Conservation (phyloP, 306 rosid species). For the Comarum palustre region DNA sequence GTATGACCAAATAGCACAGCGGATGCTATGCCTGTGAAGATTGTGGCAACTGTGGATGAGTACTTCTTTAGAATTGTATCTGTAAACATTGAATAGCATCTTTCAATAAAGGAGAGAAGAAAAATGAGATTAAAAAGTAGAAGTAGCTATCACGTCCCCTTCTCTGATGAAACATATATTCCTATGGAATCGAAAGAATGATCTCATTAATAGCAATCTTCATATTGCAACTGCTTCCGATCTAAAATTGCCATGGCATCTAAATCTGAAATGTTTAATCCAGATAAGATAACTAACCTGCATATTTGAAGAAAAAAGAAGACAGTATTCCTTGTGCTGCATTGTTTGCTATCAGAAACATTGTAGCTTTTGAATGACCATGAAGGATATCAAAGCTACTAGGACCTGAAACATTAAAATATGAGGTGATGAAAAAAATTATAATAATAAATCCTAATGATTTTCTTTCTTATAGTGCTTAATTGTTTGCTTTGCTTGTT, state of each 20-base stretch:
- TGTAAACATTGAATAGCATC: slow-evolving; percentile 38
- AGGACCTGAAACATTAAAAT: slow-evolving; percentile 64
- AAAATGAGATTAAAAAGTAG: not conserved
- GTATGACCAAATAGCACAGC: slow-evolving; percentile 90
- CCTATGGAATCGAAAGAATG: not conserved
- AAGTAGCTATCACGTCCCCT: too few relatives aligned
- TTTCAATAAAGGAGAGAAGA: slow-evolving; percentile 1
- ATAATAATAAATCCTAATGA: slow-evolving; percentile 15
- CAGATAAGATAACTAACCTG: slow-evolving; percentile 48
- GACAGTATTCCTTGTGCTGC: slow-evolving; percentile 98
- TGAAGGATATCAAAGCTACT: slow-evolving; percentile 81
- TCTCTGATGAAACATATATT: too few relatives aligned
- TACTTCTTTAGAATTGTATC: slow-evolving; percentile 97
- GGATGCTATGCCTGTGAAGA: slow-evolving; percentile 97
- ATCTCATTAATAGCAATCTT: slow-evolving; percentile 7
- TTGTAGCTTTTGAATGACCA: slow-evolving; percentile 96
- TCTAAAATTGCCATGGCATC: slow-evolving; percentile 6
- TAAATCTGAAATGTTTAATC: not conserved
- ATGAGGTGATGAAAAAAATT: slow-evolving; percentile 1
- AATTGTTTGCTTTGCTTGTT: too few relatives aligned
- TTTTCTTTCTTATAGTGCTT: not conserved
- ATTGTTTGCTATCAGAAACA: slow-evolving; percentile 85
- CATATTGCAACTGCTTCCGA: not conserved
- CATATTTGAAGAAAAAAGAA: slow-evolving; percentile 98
- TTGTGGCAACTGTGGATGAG: slow-evolving; percentile 96